These are phyloP conservation scores for Colletotrichum phormii DNA, from an alignment of 2,329 filamentous ascomycete genomes.

Conservation along the genomic window DNA sequence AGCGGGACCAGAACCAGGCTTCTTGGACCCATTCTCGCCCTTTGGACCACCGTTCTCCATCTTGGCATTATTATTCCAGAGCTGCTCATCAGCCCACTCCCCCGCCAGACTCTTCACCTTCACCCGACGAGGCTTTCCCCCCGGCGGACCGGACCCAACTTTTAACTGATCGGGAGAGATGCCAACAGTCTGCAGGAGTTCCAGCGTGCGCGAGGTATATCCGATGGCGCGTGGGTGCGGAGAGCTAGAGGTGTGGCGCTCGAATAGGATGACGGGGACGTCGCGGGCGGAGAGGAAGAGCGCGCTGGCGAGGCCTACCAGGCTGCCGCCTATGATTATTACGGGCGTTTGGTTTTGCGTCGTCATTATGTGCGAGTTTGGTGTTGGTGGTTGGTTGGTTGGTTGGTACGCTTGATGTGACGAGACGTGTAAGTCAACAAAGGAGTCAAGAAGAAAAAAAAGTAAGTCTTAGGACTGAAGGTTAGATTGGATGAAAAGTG, in stretches of 20 bases:
- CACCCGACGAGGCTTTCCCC: slow-evolving; percentile 38
- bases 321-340: slow-evolving; percentile 52
- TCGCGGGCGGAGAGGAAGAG: slow-evolving; percentile 48
- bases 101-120: slow-evolving; percentile 40
- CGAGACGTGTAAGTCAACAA: neutral
- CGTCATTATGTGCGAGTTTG: neutral
- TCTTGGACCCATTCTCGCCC: too few relatives aligned
- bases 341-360: slow-evolving; percentile 36
- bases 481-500: neutral
- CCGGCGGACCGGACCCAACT: slow-evolving; percentile 32
- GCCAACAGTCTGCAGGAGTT: slow-evolving; percentile 47
- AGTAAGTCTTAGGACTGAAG: neutral
- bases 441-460: neutral
- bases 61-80: slow-evolving; percentile 37
- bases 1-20: too few relatives aligned
- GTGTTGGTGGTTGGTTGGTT: neutral
- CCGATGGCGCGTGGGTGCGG: slow-evolving; percentile 52
- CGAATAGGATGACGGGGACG: slow-evolving; percentile 49
- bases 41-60: slow-evolving; percentile 2
- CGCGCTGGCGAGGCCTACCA: slow-evolving; percentile 52
- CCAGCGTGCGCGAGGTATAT: slow-evolving; percentile 52
- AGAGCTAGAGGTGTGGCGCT: slow-evolving; percentile 48
- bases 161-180: slow-evolving; percentile 27
- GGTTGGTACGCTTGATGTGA: neutral
- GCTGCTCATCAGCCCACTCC: slow-evolving; percentile 39